Conservation (phyloP, 169 alveolate genomes). For the Plasmodium vivax region DNA sequence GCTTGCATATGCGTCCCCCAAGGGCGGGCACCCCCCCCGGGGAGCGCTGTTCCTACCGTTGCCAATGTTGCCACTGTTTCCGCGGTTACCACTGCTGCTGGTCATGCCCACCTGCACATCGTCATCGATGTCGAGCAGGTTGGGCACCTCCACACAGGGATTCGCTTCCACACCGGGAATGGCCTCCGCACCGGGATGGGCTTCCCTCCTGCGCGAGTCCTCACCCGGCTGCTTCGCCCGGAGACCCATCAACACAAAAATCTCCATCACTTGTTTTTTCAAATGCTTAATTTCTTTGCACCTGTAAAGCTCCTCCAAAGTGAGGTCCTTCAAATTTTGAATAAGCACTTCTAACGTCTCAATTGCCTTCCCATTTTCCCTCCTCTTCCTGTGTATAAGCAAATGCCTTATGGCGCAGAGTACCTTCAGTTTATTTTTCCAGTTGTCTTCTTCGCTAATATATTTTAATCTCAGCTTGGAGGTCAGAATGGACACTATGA, state of each 20-base stretch:
- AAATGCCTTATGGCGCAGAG: slow-evolving; percentile 31
- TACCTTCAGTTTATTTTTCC: slow-evolving; percentile 53
- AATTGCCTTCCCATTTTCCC: slow-evolving; percentile 17
- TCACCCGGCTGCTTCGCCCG: background rate
- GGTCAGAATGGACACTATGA: slow-evolving; percentile 43
- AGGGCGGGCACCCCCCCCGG: background rate
- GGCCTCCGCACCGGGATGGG: background rate
- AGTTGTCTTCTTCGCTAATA: slow-evolving; percentile 40
- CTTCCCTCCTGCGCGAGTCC: background rate
- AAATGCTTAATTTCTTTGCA: slow-evolving; percentile 70
- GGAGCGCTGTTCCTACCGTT: background rate
- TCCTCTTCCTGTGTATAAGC: slow-evolving; percentile 19
- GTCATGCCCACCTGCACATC: background rate
- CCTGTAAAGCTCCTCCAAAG: slow-evolving; percentile 36
- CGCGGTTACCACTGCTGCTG: too few species aligned
- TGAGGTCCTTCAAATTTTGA: slow-evolving; percentile 40
- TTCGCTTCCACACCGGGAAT: background rate
- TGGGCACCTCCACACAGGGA: background rate
- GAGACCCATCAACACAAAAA: slow-evolving; percentile 51
- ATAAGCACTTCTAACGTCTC: slow-evolving; percentile 37
- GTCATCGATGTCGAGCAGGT: slow-evolving; percentile 36
- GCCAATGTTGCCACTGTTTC: too few species aligned
- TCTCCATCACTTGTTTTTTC: slow-evolving; percentile 40
- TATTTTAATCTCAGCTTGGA: slow-evolving; percentile 14
- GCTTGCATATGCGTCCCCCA: background rate